These are phyloP conservation scores for Colletotrichum camelliae DNA, from an alignment of 2,329 filamentous ascomycete species.

Conservation along the genomic window DNA sequence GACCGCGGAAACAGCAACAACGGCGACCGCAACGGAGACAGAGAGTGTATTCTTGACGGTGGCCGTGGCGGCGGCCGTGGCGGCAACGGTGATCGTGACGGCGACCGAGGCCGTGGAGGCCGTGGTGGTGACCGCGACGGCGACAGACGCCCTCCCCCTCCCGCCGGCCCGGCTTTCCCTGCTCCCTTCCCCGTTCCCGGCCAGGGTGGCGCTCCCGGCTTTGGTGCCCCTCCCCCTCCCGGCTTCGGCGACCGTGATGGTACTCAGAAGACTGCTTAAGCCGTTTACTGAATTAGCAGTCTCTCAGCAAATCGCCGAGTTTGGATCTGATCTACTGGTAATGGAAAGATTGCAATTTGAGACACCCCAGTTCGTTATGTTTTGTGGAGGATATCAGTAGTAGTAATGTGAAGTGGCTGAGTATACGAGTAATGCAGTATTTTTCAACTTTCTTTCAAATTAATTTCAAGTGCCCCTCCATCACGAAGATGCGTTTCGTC, in stretches of 20 bases:
- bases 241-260: background rate
- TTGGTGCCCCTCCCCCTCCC: background rate
- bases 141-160: background rate
- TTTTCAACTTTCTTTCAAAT: background rate
- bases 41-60: background rate
- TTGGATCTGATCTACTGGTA: background rate
- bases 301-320: background rate
- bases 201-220: background rate
- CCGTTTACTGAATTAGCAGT: background rate
- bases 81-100: background rate
- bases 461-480: no score
- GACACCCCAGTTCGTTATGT: background rate
- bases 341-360: background rate
- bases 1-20: background rate
- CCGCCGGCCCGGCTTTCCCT: background rate
- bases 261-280: background rate
- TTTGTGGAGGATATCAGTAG: background rate
- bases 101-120: background rate
- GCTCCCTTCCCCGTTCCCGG: slow-evolving; percentile 10
- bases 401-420: background rate
- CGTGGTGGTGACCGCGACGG: background rate
- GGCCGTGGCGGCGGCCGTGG: background rate
- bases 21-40: background rate
- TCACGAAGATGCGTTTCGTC: no score
- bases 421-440: background rate